phyloP scores from a whole-genome alignment of 371 early-diverging fungal genomes.

The Basidiobolus meristosporus region DNA sequence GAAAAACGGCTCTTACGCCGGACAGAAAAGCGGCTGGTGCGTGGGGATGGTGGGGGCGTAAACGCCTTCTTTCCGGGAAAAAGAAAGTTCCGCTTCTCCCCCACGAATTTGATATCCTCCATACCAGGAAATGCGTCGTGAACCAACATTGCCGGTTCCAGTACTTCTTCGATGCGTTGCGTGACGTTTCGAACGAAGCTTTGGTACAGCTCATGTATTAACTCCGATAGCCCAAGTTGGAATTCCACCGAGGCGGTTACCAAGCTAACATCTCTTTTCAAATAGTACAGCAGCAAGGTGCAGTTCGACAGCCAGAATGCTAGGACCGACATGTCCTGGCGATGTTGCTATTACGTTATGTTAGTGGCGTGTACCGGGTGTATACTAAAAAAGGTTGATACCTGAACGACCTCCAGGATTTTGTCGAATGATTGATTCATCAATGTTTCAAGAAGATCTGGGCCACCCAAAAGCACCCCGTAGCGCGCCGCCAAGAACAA shows the following conservation, averaged over 20 bases:
- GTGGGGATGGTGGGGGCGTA: slow-evolving; percentile 4
- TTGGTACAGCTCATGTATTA: slow-evolving; percentile 42
- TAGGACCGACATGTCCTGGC: slow-evolving; percentile 20
- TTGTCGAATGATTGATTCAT: slow-evolving; percentile 32
- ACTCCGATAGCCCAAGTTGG: slow-evolving; percentile 39
- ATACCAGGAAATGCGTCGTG: slow-evolving; percentile 43
- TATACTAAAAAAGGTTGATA: too few relatives aligned
- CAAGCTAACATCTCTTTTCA: slow-evolving; percentile 61
- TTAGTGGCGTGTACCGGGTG: too few relatives aligned
- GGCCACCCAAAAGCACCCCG: slow-evolving; percentile 54
- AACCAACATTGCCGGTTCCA: slow-evolving; percentile 49
- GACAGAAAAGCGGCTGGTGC: slow-evolving; percentile 3
- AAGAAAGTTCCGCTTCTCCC: slow-evolving; percentile 25
- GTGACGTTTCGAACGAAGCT: slow-evolving; percentile 31
- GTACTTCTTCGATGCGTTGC: slow-evolving; percentile 25
- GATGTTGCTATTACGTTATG: slow-evolving; percentile 9
- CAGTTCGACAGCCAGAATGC: slow-evolving; percentile 72
- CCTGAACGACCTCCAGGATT: slow-evolving; percentile 34
- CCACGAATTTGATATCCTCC: slow-evolving; percentile 38
- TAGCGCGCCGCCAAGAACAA: slow-evolving; percentile 73
- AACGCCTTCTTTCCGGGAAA: background rate
- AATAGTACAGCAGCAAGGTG: slow-evolving; percentile 47
- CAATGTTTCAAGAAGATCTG: slow-evolving; percentile 47
- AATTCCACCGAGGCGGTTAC: slow-evolving; percentile 24
- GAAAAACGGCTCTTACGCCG: slow-evolving; percentile 3